Conservation (phyloP, 2,329 filamentous ascomycete species). For the Sphaerulina populicola region DNA sequence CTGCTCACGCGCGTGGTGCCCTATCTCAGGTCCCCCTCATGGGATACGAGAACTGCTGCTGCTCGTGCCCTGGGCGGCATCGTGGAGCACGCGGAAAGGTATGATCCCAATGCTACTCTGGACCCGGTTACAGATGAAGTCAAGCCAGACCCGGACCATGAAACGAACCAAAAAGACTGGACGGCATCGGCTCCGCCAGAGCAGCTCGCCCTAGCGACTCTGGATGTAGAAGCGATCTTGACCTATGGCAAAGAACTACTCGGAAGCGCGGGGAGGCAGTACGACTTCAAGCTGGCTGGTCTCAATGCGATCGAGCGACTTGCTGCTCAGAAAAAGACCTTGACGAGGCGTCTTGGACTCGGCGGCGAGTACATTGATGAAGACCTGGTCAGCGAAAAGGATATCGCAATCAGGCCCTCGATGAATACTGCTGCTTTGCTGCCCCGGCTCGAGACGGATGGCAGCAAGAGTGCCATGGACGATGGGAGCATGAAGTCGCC, state of each 20-base stretch:
- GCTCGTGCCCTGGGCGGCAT: slow-evolving; percentile 93
- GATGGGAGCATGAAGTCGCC: slow-evolving; percentile 27
- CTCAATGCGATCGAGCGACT: slow-evolving; percentile 75
- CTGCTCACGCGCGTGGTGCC: slow-evolving; percentile 88
- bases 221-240: slow-evolving; percentile 73
- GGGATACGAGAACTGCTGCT: slow-evolving; percentile 90
- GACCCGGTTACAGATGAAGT: slow-evolving; percentile 28
- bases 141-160: slow-evolving; percentile 32
- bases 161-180: slow-evolving; percentile 51
- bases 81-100: slow-evolving; percentile 74
- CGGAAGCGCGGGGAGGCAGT: slow-evolving; percentile 68
- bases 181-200: slow-evolving; percentile 36
- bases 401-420: slow-evolving; percentile 43
- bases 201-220: slow-evolving; percentile 60
- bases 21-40: slow-evolving; percentile 87
- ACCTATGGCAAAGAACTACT: slow-evolving; percentile 76
- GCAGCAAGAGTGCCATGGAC: slow-evolving; percentile 36
- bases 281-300: slow-evolving; percentile 74
- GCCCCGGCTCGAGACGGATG: slow-evolving; percentile 46
- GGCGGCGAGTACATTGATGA: slow-evolving; percentile 78
- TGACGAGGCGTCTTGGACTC: slow-evolving; percentile 72
- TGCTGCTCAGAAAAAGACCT: slow-evolving; percentile 79
- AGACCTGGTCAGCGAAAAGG: slow-evolving; percentile 62
- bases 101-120: slow-evolving; percentile 60
- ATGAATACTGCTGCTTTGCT: slow-evolving; percentile 34